phyloP scores from a whole-genome alignment of 176 grass and related monocot genomes.

The Raddia guianensis region DNA sequence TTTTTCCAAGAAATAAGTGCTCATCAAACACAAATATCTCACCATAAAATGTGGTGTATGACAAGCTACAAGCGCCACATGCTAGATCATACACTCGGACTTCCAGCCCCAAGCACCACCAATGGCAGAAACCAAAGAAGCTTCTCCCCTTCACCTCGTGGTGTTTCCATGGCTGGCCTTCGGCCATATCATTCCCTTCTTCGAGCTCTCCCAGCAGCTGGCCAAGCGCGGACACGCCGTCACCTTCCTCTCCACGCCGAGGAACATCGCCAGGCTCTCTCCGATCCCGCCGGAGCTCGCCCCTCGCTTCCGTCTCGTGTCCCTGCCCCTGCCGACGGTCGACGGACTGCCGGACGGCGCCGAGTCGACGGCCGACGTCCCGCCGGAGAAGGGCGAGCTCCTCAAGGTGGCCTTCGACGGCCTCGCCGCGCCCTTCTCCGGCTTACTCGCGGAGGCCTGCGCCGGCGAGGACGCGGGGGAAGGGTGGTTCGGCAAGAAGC shows the following conservation, averaged over 20 bases:
- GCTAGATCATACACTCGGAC: too few species aligned
- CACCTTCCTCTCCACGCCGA: conserved; percentile 49
- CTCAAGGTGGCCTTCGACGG: conserved; percentile 25
- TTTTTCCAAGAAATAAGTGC: too few species aligned
- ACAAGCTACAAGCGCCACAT: too few species aligned
- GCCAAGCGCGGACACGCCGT: conserved; percentile 37
- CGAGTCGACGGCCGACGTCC: conserved; percentile 49
- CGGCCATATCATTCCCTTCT: conserved; percentile 47
- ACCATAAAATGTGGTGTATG: too few species aligned
- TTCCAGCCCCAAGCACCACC: neutral
- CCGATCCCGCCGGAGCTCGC: neutral
- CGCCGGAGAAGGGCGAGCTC: neutral
- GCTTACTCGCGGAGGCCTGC: neutral
- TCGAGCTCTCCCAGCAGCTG: conserved; percentile 46
- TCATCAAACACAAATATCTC: too few species aligned
- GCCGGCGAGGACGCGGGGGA: neutral
- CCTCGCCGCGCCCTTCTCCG: neutral
- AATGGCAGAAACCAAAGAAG: neutral
- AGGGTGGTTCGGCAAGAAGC: neutral
- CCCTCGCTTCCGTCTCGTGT: conserved; percentile 14
- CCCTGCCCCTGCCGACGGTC: conserved; percentile 22
- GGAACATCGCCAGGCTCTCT: conserved; percentile 40
- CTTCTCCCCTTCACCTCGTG: conserved; percentile 9
- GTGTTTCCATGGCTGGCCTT: conserved; percentile 50
- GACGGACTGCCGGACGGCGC: conserved; percentile 8